These are phyloP conservation scores for Lentinula lateritia DNA, from an alignment of 768 basidiomycete species.

Conservation along the genomic window DNA sequence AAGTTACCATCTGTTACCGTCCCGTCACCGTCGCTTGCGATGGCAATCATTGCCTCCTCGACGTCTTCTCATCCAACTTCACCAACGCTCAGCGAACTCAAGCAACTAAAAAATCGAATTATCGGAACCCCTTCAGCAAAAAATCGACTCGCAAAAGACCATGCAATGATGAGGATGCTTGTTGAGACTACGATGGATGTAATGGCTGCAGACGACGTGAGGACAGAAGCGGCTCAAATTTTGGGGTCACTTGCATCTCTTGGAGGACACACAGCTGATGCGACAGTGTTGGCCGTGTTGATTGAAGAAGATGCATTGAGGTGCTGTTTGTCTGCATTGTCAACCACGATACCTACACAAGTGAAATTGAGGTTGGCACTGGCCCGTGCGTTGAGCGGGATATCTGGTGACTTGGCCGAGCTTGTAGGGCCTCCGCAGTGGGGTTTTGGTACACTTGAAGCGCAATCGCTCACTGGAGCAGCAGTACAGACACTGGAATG, in stretches of 20 bases:
- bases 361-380: constrained; percentile 48
- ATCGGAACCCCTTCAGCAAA: constrained; percentile 81
- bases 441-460: constrained; percentile 43
- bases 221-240: constrained; percentile 71
- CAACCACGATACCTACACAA: constrained; percentile 17
- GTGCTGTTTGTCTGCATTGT: constrained; percentile 59
- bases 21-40: not conserved
- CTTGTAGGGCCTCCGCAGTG: constrained; percentile 65
- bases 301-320: constrained; percentile 52
- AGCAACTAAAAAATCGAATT: constrained; percentile 67
- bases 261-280: constrained; percentile 53
- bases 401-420: constrained; percentile 58
- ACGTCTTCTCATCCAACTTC: not conserved
- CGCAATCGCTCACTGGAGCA: constrained; percentile 20
- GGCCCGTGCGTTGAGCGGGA: constrained; percentile 55
- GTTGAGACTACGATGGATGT: constrained; percentile 22
- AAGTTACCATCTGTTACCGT: not conserved
- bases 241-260: constrained; percentile 59
- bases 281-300: constrained; percentile 43
- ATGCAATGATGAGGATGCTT: constrained; percentile 50
- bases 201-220: constrained; percentile 41
- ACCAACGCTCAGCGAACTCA: constrained; percentile 31
- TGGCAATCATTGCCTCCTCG: not conserved
- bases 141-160: constrained; percentile 48
- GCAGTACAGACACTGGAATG: constrained; percentile 3